These are phyloP conservation scores for Isoetes taiwanensis DNA, from an alignment of 75 land plant species.

Conservation along the genomic window DNA sequence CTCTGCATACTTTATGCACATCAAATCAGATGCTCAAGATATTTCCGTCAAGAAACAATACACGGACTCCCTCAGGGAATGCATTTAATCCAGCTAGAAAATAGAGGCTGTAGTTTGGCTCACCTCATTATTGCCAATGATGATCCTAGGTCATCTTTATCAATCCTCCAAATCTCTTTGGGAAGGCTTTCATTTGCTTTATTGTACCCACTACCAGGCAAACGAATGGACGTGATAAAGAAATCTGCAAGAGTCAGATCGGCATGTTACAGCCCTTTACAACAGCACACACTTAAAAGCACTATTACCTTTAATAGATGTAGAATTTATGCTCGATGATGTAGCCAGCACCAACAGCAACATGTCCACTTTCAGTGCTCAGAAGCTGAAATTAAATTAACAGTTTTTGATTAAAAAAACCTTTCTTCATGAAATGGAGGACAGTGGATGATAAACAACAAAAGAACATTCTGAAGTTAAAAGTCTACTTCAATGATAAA, in stretches of 20 bases:
- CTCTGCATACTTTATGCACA: neutral
- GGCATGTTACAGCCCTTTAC: no score
- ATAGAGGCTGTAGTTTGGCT: no score
- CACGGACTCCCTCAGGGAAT: no score
- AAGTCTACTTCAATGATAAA: neutral
- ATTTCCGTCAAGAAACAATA: neutral
- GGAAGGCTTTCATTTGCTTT: slow-evolving; percentile 17
- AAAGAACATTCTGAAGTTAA: neutral
- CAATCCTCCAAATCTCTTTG: slow-evolving; percentile 54
- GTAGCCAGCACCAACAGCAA: slow-evolving; percentile 48
- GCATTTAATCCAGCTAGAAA: no score
- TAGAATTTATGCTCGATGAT: slow-evolving; percentile 31
- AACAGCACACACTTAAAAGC: no score
- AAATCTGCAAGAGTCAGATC: slow-evolving; percentile 35
- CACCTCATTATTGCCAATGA: slow-evolving; percentile 72
- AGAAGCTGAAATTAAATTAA: slow-evolving; percentile 62
- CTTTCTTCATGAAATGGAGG: neutral
- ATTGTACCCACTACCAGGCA: slow-evolving; percentile 29
- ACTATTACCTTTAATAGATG: no score
- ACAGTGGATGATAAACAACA: neutral
- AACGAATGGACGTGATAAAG: slow-evolving; percentile 35
- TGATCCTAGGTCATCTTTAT: slow-evolving; percentile 60
- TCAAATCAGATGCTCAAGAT: neutral
- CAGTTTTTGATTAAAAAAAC: no score
- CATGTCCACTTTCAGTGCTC: slow-evolving; percentile 47